Conservation (phyloP, 1,284 basidiomycete genomes). For the Stereum hirsutum region DNA sequence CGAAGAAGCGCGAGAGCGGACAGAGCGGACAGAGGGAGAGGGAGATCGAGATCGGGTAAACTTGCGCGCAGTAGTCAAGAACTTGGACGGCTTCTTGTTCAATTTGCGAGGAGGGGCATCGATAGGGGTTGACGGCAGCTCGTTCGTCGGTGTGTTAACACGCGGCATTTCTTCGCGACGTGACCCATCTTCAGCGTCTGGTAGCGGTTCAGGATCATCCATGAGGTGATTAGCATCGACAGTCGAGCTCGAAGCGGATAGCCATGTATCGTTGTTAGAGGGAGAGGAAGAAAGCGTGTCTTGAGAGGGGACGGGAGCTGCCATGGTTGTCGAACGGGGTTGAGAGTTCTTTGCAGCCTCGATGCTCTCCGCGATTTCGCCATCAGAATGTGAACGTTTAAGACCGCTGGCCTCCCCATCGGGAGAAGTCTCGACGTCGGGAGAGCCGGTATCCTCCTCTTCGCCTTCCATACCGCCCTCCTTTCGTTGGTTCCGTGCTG, state of each 20-base stretch:
- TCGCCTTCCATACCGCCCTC: conserved; percentile 10
- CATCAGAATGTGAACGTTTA: conserved; percentile 21
- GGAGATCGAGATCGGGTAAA: conserved; percentile 8
- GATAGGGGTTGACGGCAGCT: neutral
- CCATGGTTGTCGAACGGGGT: neutral
- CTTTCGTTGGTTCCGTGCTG: conserved; percentile 46
- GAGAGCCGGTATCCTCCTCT: conserved; percentile 13
- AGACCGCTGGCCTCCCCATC: conserved; percentile 15
- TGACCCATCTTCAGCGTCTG: neutral
- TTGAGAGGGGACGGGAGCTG: neutral
- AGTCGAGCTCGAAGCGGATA: too few species aligned
- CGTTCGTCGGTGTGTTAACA: neutral
- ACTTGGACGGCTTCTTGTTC: conserved; percentile 6
- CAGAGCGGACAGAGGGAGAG: too few species aligned
- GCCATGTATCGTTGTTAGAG: neutral
- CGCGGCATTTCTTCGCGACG: too few species aligned
- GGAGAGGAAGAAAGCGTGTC: neutral
- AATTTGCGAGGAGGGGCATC: neutral
- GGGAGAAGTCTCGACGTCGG: conserved; percentile 10
- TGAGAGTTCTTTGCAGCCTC: neutral
- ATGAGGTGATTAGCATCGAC: neutral
- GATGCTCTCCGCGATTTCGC: conserved; percentile 2
- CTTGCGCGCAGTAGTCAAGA: conserved; percentile 8
- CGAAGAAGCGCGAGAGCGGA: conserved; percentile 4
- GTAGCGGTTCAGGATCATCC: conserved; percentile 4